These are phyloP conservation scores for Cadophora luteo-olivacea DNA, from an alignment of 2,329 filamentous ascomycete species.

Conservation along the genomic window DNA sequence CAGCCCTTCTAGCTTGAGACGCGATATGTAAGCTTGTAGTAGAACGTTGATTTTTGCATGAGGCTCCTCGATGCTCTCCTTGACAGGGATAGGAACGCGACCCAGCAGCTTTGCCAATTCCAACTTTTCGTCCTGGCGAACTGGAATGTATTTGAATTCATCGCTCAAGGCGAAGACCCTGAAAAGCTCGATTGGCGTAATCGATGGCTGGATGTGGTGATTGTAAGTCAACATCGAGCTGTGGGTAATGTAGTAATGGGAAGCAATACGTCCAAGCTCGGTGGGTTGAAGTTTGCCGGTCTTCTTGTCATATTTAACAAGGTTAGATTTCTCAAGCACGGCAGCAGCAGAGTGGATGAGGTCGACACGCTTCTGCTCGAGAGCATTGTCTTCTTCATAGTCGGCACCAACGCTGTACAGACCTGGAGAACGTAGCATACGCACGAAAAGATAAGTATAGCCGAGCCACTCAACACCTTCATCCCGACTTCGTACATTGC, in stretches of 20 bases:
- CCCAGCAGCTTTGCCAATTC: conserved; percentile 91
- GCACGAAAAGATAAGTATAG: conserved; percentile 96
- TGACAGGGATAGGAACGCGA: conserved; percentile 92
- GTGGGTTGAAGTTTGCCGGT: conserved; percentile 87
- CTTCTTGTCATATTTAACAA: conserved; percentile 96
- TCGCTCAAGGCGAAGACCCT: conserved; percentile 94
- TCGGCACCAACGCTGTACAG: conserved; percentile 96
- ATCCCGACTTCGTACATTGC: conserved; percentile 88
- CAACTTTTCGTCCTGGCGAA: conserved; percentile 96
- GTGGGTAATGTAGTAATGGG: conserved; percentile 98
- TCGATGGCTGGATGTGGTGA: conserved; percentile 89
- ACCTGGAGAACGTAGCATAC: conserved; percentile 94
- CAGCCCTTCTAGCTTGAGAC: conserved; percentile 90
- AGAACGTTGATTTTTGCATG: conserved; percentile 98
- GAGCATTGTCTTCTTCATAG: conserved; percentile 87
- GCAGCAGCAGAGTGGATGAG: conserved; percentile 92
- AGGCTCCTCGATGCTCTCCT: conserved; percentile 95
- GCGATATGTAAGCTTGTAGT: conserved; percentile 93
- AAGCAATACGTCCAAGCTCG: conserved; percentile 93
- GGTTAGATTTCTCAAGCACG: conserved; percentile 83
- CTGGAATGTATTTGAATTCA: conserved; percentile 98
- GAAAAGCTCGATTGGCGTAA: conserved; percentile 95
- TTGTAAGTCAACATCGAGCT: conserved; percentile 98
- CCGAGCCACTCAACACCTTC: conserved; percentile 99
- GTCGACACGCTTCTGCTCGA: conserved; percentile 98